These are phyloP conservation scores for Cicer bijugum DNA, from an alignment of 306 rosid genomes.

Conservation along the genomic window DNA sequence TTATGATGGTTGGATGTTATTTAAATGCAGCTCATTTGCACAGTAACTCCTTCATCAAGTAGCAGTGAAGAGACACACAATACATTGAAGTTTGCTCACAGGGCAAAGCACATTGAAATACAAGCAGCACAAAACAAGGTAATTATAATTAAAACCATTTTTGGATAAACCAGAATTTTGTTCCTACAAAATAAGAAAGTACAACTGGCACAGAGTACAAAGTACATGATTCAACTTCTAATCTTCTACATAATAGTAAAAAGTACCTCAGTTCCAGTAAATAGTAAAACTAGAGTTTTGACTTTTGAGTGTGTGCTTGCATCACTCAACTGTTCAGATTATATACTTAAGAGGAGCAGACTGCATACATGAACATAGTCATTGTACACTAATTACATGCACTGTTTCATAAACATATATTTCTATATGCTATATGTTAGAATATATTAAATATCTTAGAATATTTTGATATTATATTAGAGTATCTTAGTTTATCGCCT, in stretches of 20 bases:
- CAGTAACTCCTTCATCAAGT: slow-evolving; percentile 97
- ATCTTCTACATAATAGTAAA: not conserved
- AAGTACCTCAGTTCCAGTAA: slow-evolving; percentile 6
- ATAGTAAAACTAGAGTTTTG: not conserved
- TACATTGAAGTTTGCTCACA: slow-evolving; percentile 95
- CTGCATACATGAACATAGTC: slow-evolving; percentile 3
- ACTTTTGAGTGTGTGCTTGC: not conserved
- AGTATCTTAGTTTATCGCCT: slow-evolving; percentile 1
- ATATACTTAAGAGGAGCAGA: not conserved
- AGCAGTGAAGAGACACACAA: slow-evolving; percentile 95
- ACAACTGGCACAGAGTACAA: slow-evolving; percentile 13
- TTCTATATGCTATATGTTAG: slow-evolving; percentile 6
- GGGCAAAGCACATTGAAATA: slow-evolving; percentile 96
- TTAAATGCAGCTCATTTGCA: slow-evolving; percentile 88
- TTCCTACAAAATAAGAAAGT: slow-evolving; percentile 22
- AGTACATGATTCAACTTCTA: slow-evolving; percentile 1
- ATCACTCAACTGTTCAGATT: slow-evolving; percentile 7
- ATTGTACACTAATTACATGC: slow-evolving; percentile 5
- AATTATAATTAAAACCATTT: slow-evolving; percentile 19
- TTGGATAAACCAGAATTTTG: slow-evolving; percentile 17
- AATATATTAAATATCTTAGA: slow-evolving; percentile 11
- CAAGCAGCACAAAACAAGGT: slow-evolving; percentile 96
- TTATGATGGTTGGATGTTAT: slow-evolving; percentile 41
- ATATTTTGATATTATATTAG: not conserved
- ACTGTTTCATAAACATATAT: not conserved